phyloP scores from a whole-genome alignment of 176 grass and related monocot species.

The Cenchrus purpureus region DNA sequence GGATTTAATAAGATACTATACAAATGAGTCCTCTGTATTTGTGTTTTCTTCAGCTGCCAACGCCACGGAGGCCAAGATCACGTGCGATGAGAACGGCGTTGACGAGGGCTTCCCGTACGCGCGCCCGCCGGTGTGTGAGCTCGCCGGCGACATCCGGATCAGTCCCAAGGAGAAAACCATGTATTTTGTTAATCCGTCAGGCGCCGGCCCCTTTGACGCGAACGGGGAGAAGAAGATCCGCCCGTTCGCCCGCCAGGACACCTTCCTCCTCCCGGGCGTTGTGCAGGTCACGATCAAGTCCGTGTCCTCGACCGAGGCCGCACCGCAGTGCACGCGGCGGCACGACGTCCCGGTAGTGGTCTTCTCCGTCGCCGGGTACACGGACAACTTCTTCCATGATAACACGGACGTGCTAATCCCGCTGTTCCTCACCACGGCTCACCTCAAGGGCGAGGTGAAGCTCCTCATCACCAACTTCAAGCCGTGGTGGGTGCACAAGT shows the following conservation, averaged over 20 bases:
- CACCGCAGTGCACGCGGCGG: slow-evolving; percentile 53
- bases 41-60: neutral
- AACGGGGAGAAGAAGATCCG: slow-evolving; percentile 55
- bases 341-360: slow-evolving; percentile 68
- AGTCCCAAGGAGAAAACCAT: slow-evolving; percentile 56
- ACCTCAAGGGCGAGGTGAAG: slow-evolving; percentile 78
- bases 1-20: neutral
- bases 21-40: neutral
- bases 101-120: slow-evolving; percentile 84
- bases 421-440: slow-evolving; percentile 65
- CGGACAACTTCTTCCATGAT: slow-evolving; percentile 97
- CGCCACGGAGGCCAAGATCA: slow-evolving; percentile 35
- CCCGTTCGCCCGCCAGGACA: slow-evolving; percentile 78
- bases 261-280: slow-evolving; percentile 63
- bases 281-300: slow-evolving; percentile 76
- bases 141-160: slow-evolving; percentile 74
- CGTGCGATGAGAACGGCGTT: slow-evolving; percentile 66
- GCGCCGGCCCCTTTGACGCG: slow-evolving; percentile 45
- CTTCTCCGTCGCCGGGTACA: slow-evolving; percentile 86
- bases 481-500: slow-evolving; percentile 66
- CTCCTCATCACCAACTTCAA: slow-evolving; percentile 71
- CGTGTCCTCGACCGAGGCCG: slow-evolving; percentile 13
- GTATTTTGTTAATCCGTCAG: slow-evolving; percentile 53
- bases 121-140: slow-evolving; percentile 65
- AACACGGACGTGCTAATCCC: slow-evolving; percentile 88